Evolutionary conservation across 1,139 yeast genomes (phyloP), one percentile per base, ranked within the genome.

Genomic region (Yamadazyma atlantica): DNA sequence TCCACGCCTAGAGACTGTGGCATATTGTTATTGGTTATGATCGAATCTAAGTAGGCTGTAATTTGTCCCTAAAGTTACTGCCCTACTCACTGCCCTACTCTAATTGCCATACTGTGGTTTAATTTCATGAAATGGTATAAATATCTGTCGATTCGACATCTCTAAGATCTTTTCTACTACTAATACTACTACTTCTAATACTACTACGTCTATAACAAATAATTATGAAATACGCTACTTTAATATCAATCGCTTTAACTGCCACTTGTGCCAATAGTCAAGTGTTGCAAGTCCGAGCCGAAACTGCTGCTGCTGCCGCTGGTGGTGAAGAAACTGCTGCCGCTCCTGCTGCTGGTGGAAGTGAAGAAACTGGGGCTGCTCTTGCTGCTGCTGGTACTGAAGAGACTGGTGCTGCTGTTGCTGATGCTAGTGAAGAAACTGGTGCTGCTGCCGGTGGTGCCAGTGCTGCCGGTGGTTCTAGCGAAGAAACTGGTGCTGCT

Each of bases 181-280:
- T n/a, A n/a, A n/a, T n/a, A n/a, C n/a, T n/a, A n/a, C n/a, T n/a
- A n/a, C n/a, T n/a, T n/a, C n/a, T n/a, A n/a, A n/a, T n/a, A n/a
- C n/a, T n/a, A n/a, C n/a, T n/a, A n/a, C n/a, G n/a, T n/a, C n/a
- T n/a, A n/a, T n/a, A n/a, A n/a, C n/a, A n/a, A n/a, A n/a, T n/a
- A n/a, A n/a, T n/a, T n/a, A 53, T 53, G 58, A 51, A 46, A 42
- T 45, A 31, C 32, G 40, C 55, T 17, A 40, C 49, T 18, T 44
- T 51, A 37, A 38, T 48, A 17, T 33, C 41, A 8, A 29, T 43
- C 41, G 44, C 46, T 38, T 30, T 48, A 25, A 41, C 50, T 27
- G 38, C 53, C 16, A 39, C 48, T 28, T 32, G 52, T 25, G 54
- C 44, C 35, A 43, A 45, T 37, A 54, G 51, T 27, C 28, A 40